Conservation (phyloP, 2,329 filamentous ascomycete species). For the Ceratocystis albifundus region DNA sequence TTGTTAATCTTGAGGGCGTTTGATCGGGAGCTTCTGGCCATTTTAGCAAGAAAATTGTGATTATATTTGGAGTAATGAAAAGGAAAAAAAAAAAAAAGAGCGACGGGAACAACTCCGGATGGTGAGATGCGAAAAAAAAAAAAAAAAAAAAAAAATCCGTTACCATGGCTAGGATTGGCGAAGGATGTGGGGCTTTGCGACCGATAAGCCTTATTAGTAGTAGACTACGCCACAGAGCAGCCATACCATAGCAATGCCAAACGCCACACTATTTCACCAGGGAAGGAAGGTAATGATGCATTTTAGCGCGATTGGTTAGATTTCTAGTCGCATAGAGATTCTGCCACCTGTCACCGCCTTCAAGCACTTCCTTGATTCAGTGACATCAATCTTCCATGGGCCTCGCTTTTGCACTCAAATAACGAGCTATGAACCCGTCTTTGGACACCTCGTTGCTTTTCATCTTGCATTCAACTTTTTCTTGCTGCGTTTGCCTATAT, state of each 20-base stretch:
- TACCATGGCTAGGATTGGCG: constrained; percentile 20
- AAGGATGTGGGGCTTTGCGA: constrained; percentile 17
- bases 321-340: constrained; percentile 12
- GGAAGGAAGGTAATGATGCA: too few species aligned
- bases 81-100: neutral
- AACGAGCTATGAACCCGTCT: neutral
- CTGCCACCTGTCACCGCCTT: constrained; percentile 11
- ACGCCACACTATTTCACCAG: neutral
- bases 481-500: neutral
- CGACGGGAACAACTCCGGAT: neutral
- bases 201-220: constrained; percentile 16
- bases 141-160: constrained; percentile 27
- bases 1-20: constrained; percentile 76
- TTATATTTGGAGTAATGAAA: constrained; percentile 7
- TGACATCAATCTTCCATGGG: constrained; percentile 17
- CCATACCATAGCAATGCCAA: neutral
- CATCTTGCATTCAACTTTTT: neutral
- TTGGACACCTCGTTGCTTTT: neutral
- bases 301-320: too few species aligned
- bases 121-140: constrained; percentile 27
- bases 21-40: constrained; percentile 80
- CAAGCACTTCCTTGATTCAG: constrained; percentile 12
- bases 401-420: neutral
- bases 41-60: constrained; percentile 33
- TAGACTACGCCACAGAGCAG: constrained; percentile 9